A percentile compares a stretch with the other conserved stretches of the same genome.
These are phyloP conservation scores for Komagataella pseudopastoris DNA, from an alignment of 805 yeast species.

Conservation along the genomic window DNA sequence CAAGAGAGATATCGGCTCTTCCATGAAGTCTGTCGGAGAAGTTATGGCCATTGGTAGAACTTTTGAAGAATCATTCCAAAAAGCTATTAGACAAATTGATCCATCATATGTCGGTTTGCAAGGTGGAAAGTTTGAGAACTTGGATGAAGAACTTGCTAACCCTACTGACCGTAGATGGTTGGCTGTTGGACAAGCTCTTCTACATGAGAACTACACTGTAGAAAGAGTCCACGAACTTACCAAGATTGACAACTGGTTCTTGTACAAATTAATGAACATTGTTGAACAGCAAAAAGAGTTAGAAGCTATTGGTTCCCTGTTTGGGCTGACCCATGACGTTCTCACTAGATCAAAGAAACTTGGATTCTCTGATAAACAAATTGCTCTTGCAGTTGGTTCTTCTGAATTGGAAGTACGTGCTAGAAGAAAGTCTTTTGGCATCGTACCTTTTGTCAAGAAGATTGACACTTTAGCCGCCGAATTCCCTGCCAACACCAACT, in stretches of 20 bases:
- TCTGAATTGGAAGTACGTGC: conserved; percentile 74
- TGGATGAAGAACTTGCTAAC: conserved; percentile 64
- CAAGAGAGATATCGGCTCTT: conserved; percentile 82
- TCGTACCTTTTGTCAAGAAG: conserved; percentile 88
- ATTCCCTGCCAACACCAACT: conserved; percentile 95
- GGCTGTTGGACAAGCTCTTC: conserved; percentile 94
- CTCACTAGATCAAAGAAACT: conserved; percentile 76
- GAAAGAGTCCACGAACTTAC: conserved; percentile 86
- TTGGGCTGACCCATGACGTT: conserved; percentile 51
- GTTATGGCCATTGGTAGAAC: conserved; percentile 98
- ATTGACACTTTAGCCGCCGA: conserved; percentile 97
- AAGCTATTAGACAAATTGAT: conserved; percentile 92
- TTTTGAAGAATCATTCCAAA: conserved; percentile 95
- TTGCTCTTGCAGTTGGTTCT: conserved; percentile 61
- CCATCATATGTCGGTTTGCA: conserved; percentile 87
- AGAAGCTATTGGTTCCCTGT: conserved; percentile 47
- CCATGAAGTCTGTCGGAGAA: conserved; percentile 98
- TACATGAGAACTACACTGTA: conserved; percentile 83
- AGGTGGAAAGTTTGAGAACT: conserved; percentile 64
- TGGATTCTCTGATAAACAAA: conserved; percentile 93
- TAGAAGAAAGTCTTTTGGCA: conserved; percentile 65
- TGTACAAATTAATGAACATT: conserved; percentile 84
- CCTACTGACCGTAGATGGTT: conserved; percentile 97
- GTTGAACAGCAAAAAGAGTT: conserved; percentile 79
- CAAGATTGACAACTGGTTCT: conserved; percentile 93